These are phyloP conservation scores for Albugo laibachii DNA, from an alignment of 352 stramenopile species.

Conservation along the genomic window DNA sequence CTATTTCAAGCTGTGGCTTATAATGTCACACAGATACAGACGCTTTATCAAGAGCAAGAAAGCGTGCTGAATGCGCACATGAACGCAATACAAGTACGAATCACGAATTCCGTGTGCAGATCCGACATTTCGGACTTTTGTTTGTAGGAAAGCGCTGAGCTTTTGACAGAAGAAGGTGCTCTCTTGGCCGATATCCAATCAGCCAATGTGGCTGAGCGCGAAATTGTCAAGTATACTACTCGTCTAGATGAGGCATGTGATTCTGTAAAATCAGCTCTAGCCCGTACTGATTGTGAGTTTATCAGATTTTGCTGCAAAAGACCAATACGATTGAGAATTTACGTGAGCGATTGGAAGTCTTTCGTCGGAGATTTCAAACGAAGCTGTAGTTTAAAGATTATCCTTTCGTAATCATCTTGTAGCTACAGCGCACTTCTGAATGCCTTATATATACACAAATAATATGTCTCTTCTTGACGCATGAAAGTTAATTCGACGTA, in stretches of 20 bases:
- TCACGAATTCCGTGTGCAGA: not conserved
- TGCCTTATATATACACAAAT: no score
- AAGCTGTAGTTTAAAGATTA: conserved; percentile 11
- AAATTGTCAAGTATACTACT: conserved; percentile 88
- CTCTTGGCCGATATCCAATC: conserved; percentile 68
- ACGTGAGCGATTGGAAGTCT: conserved; percentile 59
- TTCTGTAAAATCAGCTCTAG: not conserved
- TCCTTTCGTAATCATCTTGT: no score
- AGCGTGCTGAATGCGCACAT: conserved; percentile 92
- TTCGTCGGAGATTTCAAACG: conserved; percentile 58
- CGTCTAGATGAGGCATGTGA: conserved; percentile 69
- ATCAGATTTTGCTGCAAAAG: conserved; percentile 85
- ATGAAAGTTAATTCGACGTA: no score
- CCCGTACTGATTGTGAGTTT: not conserved
- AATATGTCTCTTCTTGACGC: no score
- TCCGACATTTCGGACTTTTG: not conserved
- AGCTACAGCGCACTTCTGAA: no score
- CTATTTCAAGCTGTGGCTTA: not conserved
- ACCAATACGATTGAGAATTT: conserved; percentile 71
- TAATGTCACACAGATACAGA: conserved; percentile 38
- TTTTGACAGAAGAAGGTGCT: conserved; percentile 90
- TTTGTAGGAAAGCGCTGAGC: conserved; percentile 87
- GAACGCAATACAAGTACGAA: conserved; percentile 80
- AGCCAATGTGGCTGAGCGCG: conserved; percentile 80
- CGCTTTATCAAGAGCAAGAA: conserved; percentile 93